A percentile compares a stretch with the other conserved stretches of the same genome.
phyloP scores from a whole-genome alignment of 1,139 yeast species.

The Sugiyamaella grinbergsii region DNA sequence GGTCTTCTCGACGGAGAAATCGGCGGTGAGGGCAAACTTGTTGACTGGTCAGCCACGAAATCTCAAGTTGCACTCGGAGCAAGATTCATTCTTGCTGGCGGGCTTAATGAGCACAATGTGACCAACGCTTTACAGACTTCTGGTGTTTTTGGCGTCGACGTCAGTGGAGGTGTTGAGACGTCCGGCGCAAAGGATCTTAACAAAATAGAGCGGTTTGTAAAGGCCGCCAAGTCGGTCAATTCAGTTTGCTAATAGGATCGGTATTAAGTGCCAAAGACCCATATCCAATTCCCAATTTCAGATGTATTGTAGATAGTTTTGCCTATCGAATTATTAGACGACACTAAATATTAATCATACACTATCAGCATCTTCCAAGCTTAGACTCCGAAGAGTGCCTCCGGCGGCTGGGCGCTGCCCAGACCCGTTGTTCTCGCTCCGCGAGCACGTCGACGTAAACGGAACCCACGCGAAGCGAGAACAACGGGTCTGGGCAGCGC shows the following conservation, averaged over 20 bases:
- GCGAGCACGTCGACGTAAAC: too few species aligned
- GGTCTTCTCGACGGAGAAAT: constrained; percentile 82
- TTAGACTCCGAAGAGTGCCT: too few species aligned
- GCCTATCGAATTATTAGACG: too few species aligned
- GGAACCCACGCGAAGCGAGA: too few species aligned
- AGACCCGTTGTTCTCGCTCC: too few species aligned
- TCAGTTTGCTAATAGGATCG: neutral
- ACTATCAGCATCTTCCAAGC: too few species aligned
- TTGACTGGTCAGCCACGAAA: constrained; percentile 66
- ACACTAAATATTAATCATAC: too few species aligned
- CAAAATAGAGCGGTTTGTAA: constrained; percentile 62
- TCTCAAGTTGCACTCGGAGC: constrained; percentile 50
- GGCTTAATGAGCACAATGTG: constrained; percentile 76
- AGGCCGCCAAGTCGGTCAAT: constrained; percentile 45
- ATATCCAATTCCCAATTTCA: too few species aligned
- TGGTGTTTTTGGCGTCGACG: constrained; percentile 85
- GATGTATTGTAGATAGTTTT: too few species aligned
- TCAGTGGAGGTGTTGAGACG: constrained; percentile 92
- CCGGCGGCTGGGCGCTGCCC: too few species aligned
- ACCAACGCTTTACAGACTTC: constrained; percentile 49
- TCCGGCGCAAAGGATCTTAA: constrained; percentile 66
- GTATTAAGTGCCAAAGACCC: neutral
- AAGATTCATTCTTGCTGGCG: constrained; percentile 80
- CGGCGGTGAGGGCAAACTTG: constrained; percentile 85
- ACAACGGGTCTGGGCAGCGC: too few species aligned